Evolutionary conservation across 129 eudicot genomes (phyloP), one percentile per base, ranked within the genome.

Genomic region (Escallonia rubra): DNA sequence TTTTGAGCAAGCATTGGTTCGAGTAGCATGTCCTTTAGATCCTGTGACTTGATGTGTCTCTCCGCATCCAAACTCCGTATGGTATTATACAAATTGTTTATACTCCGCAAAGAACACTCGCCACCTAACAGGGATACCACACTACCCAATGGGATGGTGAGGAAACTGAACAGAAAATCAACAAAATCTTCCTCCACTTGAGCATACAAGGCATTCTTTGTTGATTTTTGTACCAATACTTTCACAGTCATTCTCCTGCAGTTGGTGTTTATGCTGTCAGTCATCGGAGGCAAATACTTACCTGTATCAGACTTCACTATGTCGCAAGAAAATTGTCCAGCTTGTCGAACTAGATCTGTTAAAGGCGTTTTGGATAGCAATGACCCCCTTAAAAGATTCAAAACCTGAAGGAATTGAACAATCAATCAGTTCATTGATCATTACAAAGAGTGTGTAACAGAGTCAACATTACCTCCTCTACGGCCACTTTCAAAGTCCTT

Each of bases 161-260:
- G 66, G 55, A 73, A 45, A 16, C 72, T 57, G 4, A 79, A 79
- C 13, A 79, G 66, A 47, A 79, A 79, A 10, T 83, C 82, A 4
- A 61, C 62, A 49, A 83, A 76, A 55, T 80, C 85, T 11, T 77
- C 76, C 50, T 46, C 51, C 0, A 81, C 81, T 54, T 65, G 61
- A 10, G 70, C 78, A 70, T 66, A 70, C 52, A 83, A 34, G 0
- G 76, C 61, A 71, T 66, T 76, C 4, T 64, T 57, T 4, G 54
- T 66, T 11, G 85, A 84, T 45, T 77, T 80, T n/a, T 64, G 67
- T 43, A 74, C 44, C 12, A 59, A 3, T 8, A 71, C 38, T 65
- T 79, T 71, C 23, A 76, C 10, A 9, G 5, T 45, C 70, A 73
- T 49, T 6, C 5, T 72, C 57, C 48, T 43, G 16, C 14, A 57